phyloP scores from a whole-genome alignment of 257 asterid species.

The Gardenia jasminoides region DNA sequence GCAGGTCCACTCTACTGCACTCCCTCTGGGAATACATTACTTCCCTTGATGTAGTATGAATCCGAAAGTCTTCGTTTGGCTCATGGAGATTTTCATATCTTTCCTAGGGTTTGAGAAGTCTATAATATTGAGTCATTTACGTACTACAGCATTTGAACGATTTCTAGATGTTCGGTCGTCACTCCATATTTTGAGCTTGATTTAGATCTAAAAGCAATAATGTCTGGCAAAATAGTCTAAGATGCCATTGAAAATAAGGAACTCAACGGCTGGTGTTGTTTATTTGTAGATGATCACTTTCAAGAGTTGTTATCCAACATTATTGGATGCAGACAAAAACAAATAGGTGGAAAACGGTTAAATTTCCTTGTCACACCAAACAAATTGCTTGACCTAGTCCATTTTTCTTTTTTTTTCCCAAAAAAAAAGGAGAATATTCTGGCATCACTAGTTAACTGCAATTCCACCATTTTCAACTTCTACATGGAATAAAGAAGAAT shows the following conservation, averaged over 20 bases:
- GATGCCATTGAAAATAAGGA: neutral
- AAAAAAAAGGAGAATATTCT: neutral
- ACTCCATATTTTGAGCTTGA: neutral
- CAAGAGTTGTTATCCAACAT: neutral
- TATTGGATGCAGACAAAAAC: neutral
- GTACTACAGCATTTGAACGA: too few relatives aligned
- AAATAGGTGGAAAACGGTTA: neutral
- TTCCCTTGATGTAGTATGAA: neutral
- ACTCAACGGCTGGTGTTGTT: neutral
- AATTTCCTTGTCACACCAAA: neutral
- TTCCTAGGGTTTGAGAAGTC: neutral
- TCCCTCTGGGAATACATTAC: too few relatives aligned
- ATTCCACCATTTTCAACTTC: neutral
- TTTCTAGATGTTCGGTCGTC: too few relatives aligned
- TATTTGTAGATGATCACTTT: neutral
- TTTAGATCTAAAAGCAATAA: neutral
- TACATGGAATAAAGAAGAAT: neutral
- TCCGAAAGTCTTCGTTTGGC: neutral
- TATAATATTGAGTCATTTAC: too few relatives aligned
- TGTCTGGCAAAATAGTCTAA: neutral
- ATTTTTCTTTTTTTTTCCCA: neutral
- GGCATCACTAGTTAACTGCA: neutral
- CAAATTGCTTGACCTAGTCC: neutral
- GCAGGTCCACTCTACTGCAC: too few relatives aligned
- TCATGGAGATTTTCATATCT: neutral